Base-by-base conservation (phyloP, 2,329 filamentous ascomycete genomes). In the Ophiosphaerella narmari region DNA sequence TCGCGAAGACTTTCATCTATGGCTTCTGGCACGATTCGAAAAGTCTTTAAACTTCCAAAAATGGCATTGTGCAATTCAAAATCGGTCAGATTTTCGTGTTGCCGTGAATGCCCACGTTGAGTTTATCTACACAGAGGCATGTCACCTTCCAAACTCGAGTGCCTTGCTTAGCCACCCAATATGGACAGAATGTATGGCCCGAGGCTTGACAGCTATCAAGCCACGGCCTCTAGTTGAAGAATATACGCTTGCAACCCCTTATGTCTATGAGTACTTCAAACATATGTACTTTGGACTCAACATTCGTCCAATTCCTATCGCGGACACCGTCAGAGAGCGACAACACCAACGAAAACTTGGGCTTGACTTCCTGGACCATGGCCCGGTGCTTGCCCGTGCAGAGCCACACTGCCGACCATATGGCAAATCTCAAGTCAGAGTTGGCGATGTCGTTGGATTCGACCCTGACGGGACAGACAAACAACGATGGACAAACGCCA, bases 221-320 rank as follows among this genome's bases (percentile, higher is more conserved):
- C 46, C 63, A 18, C 59, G 58, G 52, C 66, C 57, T 34, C 47
- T 36, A 35, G 23, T 60, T 31, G 36, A 49, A 11, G 41, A 60
- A 35, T 54, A 70, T 3, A 93, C 90, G 0, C 72, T 89, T 0
- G 86, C 92, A 0, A 93, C 90, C 0, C 83, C 86, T 0, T 89
- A 87, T 48, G 82, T 88, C 0, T 80, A 84, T 52, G 64, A 82
- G 3, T 82, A 82, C 46, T 94, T 94, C 55, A 75, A 77, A 3
- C 73, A 86, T 16, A 80, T 90, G 67, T 80, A 80, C 4, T 88
- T 86, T 59, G 82, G 77, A 1, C 66, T 76, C 2, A 73, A 80
- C 2, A 74, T 90, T 5, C 71, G 78, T 45, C 51, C 54, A 18
- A 51, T 54, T 7, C 3, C 35, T 0, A 63, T 66, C 1, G 48